These are phyloP conservation scores for Cubamyces lactineus DNA, from an alignment of 768 basidiomycete species.

Conservation along the genomic window DNA sequence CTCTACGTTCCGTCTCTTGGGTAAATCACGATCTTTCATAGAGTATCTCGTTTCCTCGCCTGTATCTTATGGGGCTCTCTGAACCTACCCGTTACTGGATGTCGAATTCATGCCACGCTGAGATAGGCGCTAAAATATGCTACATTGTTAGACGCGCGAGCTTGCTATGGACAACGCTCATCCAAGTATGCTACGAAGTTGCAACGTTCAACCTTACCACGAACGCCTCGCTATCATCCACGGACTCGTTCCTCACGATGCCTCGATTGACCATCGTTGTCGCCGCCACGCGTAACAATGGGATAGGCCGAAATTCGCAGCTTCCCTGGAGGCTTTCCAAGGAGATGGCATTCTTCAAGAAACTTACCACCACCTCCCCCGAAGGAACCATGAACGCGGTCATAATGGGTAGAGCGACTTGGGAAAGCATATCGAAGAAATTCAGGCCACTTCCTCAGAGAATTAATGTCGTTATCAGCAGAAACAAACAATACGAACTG, in stretches of 20 bases:
- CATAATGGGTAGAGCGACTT: slow-evolving; percentile 95
- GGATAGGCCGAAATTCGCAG: slow-evolving; percentile 76
- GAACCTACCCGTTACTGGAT: too few species aligned
- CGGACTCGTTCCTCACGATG: slow-evolving; percentile 1
- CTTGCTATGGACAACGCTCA: too few species aligned
- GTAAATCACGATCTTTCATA: too few species aligned
- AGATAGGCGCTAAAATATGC: too few species aligned
- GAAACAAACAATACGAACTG: slow-evolving; percentile 62
- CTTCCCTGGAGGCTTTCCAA: slow-evolving; percentile 90
- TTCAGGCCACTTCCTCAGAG: slow-evolving; percentile 80
- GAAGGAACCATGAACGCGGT: slow-evolving; percentile 68
- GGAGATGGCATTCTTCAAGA: slow-evolving; percentile 94
- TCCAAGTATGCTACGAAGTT: neutral
- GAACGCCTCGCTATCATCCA: neutral
- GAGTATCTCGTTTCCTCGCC: too few species aligned
- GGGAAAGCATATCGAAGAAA: slow-evolving; percentile 92
- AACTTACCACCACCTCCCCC: slow-evolving; percentile 67
- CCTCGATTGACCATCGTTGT: slow-evolving; percentile 84
- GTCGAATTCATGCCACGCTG: too few species aligned
- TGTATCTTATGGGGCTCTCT: too few species aligned
- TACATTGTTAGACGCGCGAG: too few species aligned
- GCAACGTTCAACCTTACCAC: neutral
- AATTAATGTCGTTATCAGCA: slow-evolving; percentile 77
- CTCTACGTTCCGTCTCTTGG: too few species aligned
- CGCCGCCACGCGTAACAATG: slow-evolving; percentile 84